Evolutionary conservation across 331 rosid genomes (phyloP), one percentile per base, ranked within the genome.

Genomic region (Quercus tomentella): DNA sequence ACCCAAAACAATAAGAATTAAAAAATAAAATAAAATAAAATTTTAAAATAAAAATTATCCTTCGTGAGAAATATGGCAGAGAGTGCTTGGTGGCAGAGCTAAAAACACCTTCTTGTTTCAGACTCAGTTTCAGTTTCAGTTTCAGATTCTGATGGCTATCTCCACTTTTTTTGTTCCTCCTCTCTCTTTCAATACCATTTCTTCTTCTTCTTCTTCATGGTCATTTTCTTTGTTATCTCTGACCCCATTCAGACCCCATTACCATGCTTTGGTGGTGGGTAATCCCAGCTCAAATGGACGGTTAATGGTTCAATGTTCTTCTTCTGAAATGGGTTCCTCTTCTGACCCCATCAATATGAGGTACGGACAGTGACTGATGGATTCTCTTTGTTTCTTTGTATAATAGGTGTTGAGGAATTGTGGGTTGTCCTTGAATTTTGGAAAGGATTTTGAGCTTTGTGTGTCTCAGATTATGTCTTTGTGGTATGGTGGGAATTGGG

Each of bases 271-370:
- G 2, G 41, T 52, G 54, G 62, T 56, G 18, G 4, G 49, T 57
- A 81, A 60, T 18, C 80, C 82, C 55, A 61, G 69, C 76, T 75
- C 86, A 2, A 22, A 1, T 23, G 43, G 79, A 54, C 85, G 76
- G 23, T 63, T 85, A 37, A 23, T 77, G 11, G 30, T 90, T 77
- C 77, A 76, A 76, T 85, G 87, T 49, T 88, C 94, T 41, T 80
- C 81, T 58, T 87, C 92, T 77, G 87, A 80, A 37, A 31, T 70
- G 74, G 88, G 84, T 37, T 83, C 94, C 54, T 28, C 82, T 80
- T 76, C 89, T 8, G 92, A 89, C 57, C 41, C 89, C 81, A n/a
- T 81, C 71, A 85, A 85, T 62, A 31, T 66, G 58, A 88, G 98
- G 97, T 92, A 84, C 43, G n/a, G n/a, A 3, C 3, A 2, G 21